Evolutionary conservation across 495 filamentous ascomycete genomes (phyloP), one percentile per base, ranked within the genome.

Genomic region (Melanomma pulvis-pyrius): DNA sequence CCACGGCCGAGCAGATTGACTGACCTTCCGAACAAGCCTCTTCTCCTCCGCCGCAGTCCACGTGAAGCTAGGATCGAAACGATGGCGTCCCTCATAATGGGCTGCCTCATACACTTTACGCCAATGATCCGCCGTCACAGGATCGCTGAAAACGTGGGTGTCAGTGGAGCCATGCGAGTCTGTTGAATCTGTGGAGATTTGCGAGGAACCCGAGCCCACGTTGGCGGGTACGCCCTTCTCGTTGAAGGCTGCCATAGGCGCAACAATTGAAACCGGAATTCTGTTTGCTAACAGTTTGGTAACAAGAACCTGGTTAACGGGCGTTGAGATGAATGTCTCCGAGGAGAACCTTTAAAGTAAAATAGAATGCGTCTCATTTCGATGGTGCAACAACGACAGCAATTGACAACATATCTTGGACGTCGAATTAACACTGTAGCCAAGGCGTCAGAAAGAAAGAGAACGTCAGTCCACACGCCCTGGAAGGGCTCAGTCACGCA

Each of bases 71-170:
- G 82, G 81, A 61, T 84, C 82, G 61, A 83, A 88, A 4, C 82
- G 79, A 75, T 88, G 85, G 0, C 80, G 78, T 72, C 83, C 83
- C 71, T 84, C 82, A 56, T 83, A 83, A n/a, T 68, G 30, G 13
- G 76, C 77, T 26, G 73, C 69, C 63, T 82, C 67, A 41, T 75
- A 75, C 29, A 75, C 55, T 36, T 52, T 48, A 13, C 52, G 50
- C 69, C 69, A 75, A 59, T 75, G 63, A 13, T 52, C 50, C 5
- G 61, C 52, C 3, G n/a, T 30, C 11, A 39, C 26, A 21, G 49
- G 60, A 28, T 63, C 29, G 22, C 25, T 34, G 50, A 63, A 63
- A 12, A 63, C 60, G 15, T 63, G 60, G 25, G 2, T 8, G 22
- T 63, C 60, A 30, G 17, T 25, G 19, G 60, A 63, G 15, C 60